Percentiles rank a stretch among this genome's conserved stretches.
phyloP scores from a whole-genome alignment of 2,329 filamentous ascomycete genomes.

The Aspergillus sp. region DNA sequence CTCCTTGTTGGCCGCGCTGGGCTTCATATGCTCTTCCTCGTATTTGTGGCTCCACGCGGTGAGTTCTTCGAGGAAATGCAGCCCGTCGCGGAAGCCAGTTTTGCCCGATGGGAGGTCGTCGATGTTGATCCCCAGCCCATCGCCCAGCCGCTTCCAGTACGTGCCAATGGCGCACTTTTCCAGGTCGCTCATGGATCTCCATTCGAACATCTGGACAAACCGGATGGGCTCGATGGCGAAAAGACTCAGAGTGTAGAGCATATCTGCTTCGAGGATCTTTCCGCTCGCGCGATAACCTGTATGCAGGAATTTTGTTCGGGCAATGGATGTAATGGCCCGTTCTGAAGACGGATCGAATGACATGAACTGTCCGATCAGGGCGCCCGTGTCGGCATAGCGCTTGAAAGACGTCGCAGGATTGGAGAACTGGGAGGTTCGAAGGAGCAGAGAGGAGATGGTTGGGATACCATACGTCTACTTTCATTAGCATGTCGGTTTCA shows the following conservation, averaged over 20 bases:
- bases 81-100: conserved; percentile 46
- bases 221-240: conserved; percentile 64
- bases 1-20: conserved; percentile 46
- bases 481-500: neutral
- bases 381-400: conserved; percentile 51
- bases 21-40: conserved; percentile 59
- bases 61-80: conserved; percentile 53
- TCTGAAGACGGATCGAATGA: conserved; percentile 42
- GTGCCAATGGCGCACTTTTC: conserved; percentile 65
- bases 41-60: conserved; percentile 53
- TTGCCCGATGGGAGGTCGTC: conserved; percentile 38
- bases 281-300: conserved; percentile 53
- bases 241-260: conserved; percentile 63
- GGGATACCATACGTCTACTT: conserved; percentile 55
- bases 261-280: conserved; percentile 60
- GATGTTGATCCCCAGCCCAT: conserved; percentile 64
- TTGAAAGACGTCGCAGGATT: conserved; percentile 47
- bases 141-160: conserved; percentile 69
- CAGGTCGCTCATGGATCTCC: conserved; percentile 64
- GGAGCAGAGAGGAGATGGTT: conserved; percentile 50
- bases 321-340: conserved; percentile 52
- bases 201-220: conserved; percentile 66
- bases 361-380: conserved; percentile 50
- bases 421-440: conserved; percentile 49
- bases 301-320: conserved; percentile 64